Conservation (phyloP, 768 basidiomycete species). For the Podaxis sp. region DNA sequence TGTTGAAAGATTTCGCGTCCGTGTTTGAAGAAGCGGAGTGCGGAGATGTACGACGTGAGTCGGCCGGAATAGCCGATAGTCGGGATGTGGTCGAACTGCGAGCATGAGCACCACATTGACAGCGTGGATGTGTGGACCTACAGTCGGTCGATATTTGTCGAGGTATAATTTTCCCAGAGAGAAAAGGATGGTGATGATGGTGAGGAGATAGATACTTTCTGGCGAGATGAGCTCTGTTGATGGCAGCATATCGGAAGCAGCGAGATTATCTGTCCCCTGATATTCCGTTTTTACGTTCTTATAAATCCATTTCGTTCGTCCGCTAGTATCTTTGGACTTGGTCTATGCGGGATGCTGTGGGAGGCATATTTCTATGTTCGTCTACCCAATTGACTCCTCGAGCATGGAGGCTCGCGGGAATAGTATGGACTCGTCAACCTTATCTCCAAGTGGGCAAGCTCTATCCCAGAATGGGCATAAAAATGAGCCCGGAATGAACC, state of each 20-base stretch:
- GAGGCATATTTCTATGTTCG: too few species aligned
- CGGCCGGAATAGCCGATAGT: constrained; percentile 25
- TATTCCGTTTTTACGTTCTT: too few species aligned
- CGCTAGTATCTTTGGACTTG: too few species aligned
- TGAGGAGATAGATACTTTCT: background rate
- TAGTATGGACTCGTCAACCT: too few species aligned
- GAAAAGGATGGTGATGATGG: background rate
- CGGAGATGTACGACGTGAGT: constrained; percentile 24
- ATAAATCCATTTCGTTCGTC: too few species aligned
- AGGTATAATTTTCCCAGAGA: background rate
- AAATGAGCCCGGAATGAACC: too few species aligned
- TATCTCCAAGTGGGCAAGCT: too few species aligned
- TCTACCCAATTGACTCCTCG: too few species aligned
- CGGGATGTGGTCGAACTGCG: constrained; percentile 17
- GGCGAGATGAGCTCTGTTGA: background rate
- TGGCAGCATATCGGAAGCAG: background rate
- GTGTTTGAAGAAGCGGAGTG: constrained; percentile 23
- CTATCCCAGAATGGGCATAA: too few species aligned
- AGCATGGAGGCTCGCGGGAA: too few species aligned
- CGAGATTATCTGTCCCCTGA: background rate
- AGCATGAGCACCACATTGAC: background rate
- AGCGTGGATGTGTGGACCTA: background rate
- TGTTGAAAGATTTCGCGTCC: constrained; percentile 23
- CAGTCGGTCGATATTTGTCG: background rate
- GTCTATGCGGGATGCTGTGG: too few species aligned